Conservation (phyloP, 208 protist genomes). For the Wallacemonas sp. region DNA sequence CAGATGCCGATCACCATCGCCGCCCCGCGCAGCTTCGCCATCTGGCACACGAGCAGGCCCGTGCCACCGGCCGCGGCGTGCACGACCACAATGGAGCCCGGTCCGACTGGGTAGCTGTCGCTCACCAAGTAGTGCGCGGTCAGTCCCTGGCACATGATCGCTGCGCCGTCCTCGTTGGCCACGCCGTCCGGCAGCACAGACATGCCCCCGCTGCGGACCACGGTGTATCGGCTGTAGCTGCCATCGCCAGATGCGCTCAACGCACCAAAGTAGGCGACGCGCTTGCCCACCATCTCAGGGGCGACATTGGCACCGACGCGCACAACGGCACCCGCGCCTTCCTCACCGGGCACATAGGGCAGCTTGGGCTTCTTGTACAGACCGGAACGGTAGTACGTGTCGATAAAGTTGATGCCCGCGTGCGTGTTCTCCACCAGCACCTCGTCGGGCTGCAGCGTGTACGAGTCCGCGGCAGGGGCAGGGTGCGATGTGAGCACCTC, state of each 20-base stretch:
- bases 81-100: constrained; percentile 65
- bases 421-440: constrained; percentile 63
- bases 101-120: constrained; percentile 52
- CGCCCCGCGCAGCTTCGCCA: constrained; percentile 90
- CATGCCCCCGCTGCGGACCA: constrained; percentile 20
- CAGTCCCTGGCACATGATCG: constrained; percentile 77
- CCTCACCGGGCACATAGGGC: constrained; percentile 76
- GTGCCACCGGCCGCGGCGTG: constrained; percentile 90
- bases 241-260: constrained; percentile 25
- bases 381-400: constrained; percentile 87
- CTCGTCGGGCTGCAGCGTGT: constrained; percentile 24
- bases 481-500: constrained; percentile 24
- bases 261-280: constrained; percentile 72
- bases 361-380: constrained; percentile 73
- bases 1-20: constrained; percentile 88
- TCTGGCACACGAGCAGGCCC: constrained; percentile 85
- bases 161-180: constrained; percentile 45
- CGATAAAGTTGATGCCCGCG: constrained; percentile 93
- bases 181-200: constrained; percentile 54
- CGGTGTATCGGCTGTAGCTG: constrained; percentile 74
- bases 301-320: constrained; percentile 27
- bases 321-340: constrained; percentile 76
- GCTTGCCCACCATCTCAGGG: constrained; percentile 41
- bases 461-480: neutral
- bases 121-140: constrained; percentile 90